Percentiles rank a stretch among this genome's conserved stretches.
Evolutionary conservation across 2,329 filamentous ascomycete species (phyloP).

Genomic region (Aspergillus sojae): DNA sequence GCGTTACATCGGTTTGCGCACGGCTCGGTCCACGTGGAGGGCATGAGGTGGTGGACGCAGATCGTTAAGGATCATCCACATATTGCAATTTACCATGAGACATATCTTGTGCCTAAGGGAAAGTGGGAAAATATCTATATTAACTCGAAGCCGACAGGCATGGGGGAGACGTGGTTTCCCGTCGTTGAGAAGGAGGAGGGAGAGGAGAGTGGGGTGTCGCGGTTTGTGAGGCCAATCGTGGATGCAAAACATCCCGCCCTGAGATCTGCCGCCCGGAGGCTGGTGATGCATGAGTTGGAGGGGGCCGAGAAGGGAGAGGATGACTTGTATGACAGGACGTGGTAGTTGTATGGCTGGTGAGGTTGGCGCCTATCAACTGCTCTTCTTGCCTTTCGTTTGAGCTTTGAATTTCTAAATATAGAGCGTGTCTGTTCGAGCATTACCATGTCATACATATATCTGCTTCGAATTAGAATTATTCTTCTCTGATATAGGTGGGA

Average conservation of each 20-base stretch:
- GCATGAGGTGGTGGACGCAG: constrained; percentile 49
- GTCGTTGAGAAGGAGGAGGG: neutral
- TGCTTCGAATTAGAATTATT: too few species aligned
- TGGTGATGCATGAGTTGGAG: constrained; percentile 7
- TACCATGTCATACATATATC: too few species aligned
- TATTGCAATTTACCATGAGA: constrained; percentile 51
- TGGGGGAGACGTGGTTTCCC: constrained; percentile 27
- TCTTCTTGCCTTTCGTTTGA: neutral
- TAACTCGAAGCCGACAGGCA: constrained; percentile 39
- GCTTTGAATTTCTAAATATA: neutral
- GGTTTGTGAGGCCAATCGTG: constrained; percentile 9
- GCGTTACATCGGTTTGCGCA: constrained; percentile 50
- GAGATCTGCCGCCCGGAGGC: constrained; percentile 10
- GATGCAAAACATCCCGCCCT: constrained; percentile 5
- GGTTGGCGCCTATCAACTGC: neutral
- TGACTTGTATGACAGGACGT: constrained; percentile 6
- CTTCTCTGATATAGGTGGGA: too few species aligned
- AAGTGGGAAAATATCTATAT: constrained; percentile 50
- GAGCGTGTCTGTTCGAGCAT: too few species aligned
- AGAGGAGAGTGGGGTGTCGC: neutral
- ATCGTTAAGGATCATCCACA: constrained; percentile 38
- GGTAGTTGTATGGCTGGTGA: neutral
- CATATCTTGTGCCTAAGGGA: constrained; percentile 41
- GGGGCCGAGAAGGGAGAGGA: neutral
- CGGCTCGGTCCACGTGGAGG: constrained; percentile 41